phyloP scores from a whole-genome alignment of 345 rosid genomes.

The Gossypium australe region DNA sequence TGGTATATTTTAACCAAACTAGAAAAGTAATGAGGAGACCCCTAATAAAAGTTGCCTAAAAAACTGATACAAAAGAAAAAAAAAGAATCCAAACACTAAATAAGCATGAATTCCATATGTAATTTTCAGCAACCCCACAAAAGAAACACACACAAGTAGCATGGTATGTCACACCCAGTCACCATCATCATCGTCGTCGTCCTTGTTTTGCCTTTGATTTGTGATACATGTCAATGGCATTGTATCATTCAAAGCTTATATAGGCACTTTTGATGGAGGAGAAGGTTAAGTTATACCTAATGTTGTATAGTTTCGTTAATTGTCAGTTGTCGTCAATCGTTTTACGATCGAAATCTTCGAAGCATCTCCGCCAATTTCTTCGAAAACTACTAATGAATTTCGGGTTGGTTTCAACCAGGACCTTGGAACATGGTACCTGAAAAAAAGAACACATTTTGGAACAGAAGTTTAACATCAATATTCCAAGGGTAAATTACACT shows the following conservation, averaged over 20 bases:
- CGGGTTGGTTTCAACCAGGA: constrained; percentile 51
- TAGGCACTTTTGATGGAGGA: background rate
- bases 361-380: constrained; percentile 53
- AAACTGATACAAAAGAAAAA: background rate
- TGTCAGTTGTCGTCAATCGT: constrained; percentile 24
- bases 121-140: background rate
- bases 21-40: background rate
- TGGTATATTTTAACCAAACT: background rate
- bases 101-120: background rate
- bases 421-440: constrained; percentile 63
- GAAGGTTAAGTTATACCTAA: background rate
- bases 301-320: background rate
- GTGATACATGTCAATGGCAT: background rate
- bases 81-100: background rate
- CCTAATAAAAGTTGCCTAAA: background rate
- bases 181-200: background rate
- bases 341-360: constrained; percentile 41
- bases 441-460: constrained; percentile 13
- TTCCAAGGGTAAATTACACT: background rate
- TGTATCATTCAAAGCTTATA: background rate
- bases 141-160: background rate
- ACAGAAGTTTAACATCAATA: background rate
- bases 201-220: background rate
- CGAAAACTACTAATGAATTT: constrained; percentile 44
- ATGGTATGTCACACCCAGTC: background rate